Conservation (phyloP, 2,329 filamentous ascomycete species). For the Periconia sp. region DNA sequence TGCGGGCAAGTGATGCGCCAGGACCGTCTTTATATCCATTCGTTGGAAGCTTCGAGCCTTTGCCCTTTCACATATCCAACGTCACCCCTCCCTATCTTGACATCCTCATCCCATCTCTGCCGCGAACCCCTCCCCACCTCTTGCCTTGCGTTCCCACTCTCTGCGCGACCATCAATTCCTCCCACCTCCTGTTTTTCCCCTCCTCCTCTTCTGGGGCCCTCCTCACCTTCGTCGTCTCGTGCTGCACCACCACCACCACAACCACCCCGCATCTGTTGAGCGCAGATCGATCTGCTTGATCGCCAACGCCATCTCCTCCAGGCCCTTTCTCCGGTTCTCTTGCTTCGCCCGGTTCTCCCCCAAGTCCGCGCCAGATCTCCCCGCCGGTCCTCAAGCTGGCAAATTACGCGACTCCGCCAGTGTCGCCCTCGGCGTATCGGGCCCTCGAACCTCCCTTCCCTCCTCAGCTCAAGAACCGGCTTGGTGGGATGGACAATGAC, state of each 20-base stretch:
- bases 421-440: conserved; percentile 67
- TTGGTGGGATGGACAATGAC: conserved; percentile 75
- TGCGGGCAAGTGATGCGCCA: conserved; percentile 32
- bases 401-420: conserved; percentile 62
- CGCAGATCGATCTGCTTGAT: background rate
- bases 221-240: conserved; percentile 10
- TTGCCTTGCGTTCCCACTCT: background rate
- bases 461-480: conserved; percentile 55
- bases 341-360: background rate
- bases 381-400: conserved; percentile 59
- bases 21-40: conserved; percentile 40
- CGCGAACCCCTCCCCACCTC: background rate
- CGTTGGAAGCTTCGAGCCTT: conserved; percentile 31
- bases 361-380: background rate
- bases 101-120: conserved; percentile 5
- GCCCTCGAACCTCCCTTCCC: conserved; percentile 59
- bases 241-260: conserved; percentile 3
- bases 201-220: background rate
- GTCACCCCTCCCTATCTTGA: conserved; percentile 22
- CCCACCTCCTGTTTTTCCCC: background rate
- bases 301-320: background rate
- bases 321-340: background rate
- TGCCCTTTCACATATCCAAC: conserved; percentile 28
- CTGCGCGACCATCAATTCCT: background rate
- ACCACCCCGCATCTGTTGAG: background rate